Base-by-base conservation (phyloP, 2,329 filamentous ascomycete species). In the Cladosporium halotolerans region DNA sequence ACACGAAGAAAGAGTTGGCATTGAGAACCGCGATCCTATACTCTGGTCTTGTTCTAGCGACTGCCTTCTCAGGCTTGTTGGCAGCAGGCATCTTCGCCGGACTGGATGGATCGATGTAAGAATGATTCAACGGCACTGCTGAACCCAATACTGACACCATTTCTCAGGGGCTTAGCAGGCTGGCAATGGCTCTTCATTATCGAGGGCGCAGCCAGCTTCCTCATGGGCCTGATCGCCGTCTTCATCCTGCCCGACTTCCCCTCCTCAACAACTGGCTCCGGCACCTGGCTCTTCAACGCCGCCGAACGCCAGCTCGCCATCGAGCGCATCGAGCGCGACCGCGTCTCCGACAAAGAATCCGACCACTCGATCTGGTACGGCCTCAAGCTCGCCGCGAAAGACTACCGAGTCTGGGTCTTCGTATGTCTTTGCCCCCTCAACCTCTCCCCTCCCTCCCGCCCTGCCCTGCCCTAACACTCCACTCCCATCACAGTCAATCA, bases 171-270 rank as follows among this genome's bases (percentile, higher is more conserved):
- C 13, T 11, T 52, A 4, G 41, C 49, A 6, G 49, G 41, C 11
- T 52, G 49, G 41, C 49, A 52, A 33, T 52, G 49, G 49, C 42
- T 52, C 1, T 52, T 52, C 41, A 45, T 45, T 19, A 44, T 52
- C 16, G 33, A 52, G 38, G 49, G 41, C 36, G 41, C 18, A 3
- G 49, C 23, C 7, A 88, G 85, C 1, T 72, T 88, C 23, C 72
- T 72, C 9, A 74, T 88, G 28, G 84, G 84, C 10, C 64, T 81
- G 5, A 60, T 66, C 1, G 75, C 82, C 2, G 77, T 76, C 63
- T 81, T 80, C 60, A 69, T 88, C 33, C 71, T 89, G 10, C 84
- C 85, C 0, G 81, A 88, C 63, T 86, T 86, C 57, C 85, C 85
- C 4, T 28, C 33, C 10, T 42, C 38, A 11, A 42, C 41, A 8